phyloP scores from a whole-genome alignment of 1,284 basidiomycete genomes.

The Apiotrichum gracile region DNA sequence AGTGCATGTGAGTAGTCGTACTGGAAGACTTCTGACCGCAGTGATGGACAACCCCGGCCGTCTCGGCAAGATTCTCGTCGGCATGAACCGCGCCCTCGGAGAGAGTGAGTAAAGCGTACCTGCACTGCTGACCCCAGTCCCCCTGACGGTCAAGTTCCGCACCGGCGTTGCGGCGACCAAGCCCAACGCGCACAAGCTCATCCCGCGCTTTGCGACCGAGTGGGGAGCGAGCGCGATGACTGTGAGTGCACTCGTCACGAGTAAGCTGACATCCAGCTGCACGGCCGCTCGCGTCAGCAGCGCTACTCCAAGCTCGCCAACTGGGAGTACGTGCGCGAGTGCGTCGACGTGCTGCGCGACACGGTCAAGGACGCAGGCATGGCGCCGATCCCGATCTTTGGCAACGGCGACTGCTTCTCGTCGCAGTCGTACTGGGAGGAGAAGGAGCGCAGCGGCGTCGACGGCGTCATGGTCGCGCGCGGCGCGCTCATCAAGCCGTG shows the following conservation, averaged over 20 bases:
- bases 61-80: conserved; percentile 77
- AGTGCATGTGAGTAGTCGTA: conserved; percentile 58
- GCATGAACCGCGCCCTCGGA: conserved; percentile 87
- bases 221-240: conserved; percentile 77
- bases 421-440: conserved; percentile 60
- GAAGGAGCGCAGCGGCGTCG: conserved; percentile 71
- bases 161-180: conserved; percentile 83
- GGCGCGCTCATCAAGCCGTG: conserved; percentile 93
- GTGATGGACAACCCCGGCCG: conserved; percentile 78
- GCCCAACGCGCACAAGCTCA: conserved; percentile 85
- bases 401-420: conserved; percentile 91
- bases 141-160: conserved; percentile 89
- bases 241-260: conserved; percentile 48
- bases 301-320: conserved; percentile 78
- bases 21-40: conserved; percentile 31
- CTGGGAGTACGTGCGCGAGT: conserved; percentile 84
- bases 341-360: conserved; percentile 76
- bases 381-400: conserved; percentile 82
- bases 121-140: conserved; percentile 49
- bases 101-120: conserved; percentile 51
- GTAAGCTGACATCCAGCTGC: conserved; percentile 56
- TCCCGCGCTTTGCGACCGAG: conserved; percentile 73
- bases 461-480: conserved; percentile 90
- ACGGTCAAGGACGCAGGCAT: conserved; percentile 68
- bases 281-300: conserved; percentile 87